These are phyloP conservation scores for Psilocybe cubensis DNA, from an alignment of 768 basidiomycete species.

Conservation along the genomic window DNA sequence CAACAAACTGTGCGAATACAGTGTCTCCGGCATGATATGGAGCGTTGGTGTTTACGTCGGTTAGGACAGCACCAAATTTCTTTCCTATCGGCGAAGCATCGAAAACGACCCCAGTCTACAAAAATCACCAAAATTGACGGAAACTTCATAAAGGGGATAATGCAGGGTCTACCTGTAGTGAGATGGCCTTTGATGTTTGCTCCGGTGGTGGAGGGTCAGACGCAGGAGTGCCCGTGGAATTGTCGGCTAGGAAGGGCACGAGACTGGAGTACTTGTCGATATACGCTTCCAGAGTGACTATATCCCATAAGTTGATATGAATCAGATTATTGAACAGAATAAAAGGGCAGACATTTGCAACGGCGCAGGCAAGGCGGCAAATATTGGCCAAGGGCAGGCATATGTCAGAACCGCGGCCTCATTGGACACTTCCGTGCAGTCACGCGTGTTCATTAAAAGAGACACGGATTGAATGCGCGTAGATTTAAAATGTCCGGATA, in stretches of 20 bases:
- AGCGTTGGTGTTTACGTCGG: constrained; percentile 50
- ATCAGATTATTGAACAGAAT: constrained; percentile 9
- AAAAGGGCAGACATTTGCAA: constrained; percentile 4
- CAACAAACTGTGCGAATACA: constrained; percentile 68
- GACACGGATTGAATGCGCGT: background rate
- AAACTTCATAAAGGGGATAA: background rate
- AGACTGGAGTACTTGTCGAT: constrained; percentile 75
- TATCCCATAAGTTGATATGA: constrained; percentile 10
- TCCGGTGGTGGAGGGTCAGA: constrained; percentile 69
- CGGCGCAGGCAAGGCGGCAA: constrained; percentile 9
- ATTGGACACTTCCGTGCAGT: constrained; percentile 19
- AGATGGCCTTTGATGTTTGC: constrained; percentile 67
- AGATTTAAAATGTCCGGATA: constrained; percentile 10
- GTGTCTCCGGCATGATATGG: constrained; percentile 60
- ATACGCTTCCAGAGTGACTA: constrained; percentile 80
- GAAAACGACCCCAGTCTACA: constrained; percentile 61
- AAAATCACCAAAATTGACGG: constrained; percentile 2
- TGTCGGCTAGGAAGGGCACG: constrained; percentile 62
- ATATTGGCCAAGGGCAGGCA: constrained; percentile 8
- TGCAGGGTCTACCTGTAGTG: constrained; percentile 53
- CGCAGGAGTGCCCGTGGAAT: constrained; percentile 48
- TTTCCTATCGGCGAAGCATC: constrained; percentile 60
- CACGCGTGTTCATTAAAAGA: constrained; percentile 20
- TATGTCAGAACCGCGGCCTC: constrained; percentile 12
- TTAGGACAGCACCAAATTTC: constrained; percentile 63